Conservation (phyloP, 352 stramenopile species). For the Pilasporangium apinafurcum region DNA sequence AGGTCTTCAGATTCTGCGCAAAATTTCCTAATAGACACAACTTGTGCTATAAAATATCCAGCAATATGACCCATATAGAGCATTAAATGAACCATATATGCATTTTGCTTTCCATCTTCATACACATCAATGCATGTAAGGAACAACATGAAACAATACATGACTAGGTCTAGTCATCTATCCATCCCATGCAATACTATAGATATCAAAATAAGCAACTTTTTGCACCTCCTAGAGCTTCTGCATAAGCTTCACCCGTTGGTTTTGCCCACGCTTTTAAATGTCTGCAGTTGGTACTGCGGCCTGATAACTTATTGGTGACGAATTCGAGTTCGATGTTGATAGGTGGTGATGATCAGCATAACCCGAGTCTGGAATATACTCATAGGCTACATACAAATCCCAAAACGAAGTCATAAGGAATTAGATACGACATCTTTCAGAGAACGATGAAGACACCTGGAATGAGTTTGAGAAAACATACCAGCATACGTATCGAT, state of each 20-base stretch:
- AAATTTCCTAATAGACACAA: conserved; percentile 24
- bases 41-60: too few species aligned
- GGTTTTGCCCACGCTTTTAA: conserved; percentile 4
- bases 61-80: too few species aligned
- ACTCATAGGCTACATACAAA: conserved; percentile 56
- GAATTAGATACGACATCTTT: not conserved
- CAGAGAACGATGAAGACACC: not conserved
- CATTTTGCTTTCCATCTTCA: not conserved
- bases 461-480: not conserved
- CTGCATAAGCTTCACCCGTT: too few species aligned
- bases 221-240: too few species aligned
- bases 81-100: too few species aligned
- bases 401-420: not conserved
- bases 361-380: conserved; percentile 63
- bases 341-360: conserved; percentile 30
- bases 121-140: too few species aligned
- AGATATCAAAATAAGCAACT: too few species aligned
- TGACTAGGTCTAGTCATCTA: too few species aligned
- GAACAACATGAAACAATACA: not conserved
- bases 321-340: conserved; percentile 27
- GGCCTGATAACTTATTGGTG: conserved; percentile 53
- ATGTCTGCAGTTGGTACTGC: conserved; percentile 59
- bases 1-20: conserved; percentile 52
- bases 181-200: too few species aligned
- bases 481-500: conserved; percentile 81